phyloP scores from a whole-genome alignment of 352 stramenopile genomes.

The Phytophthora megakarya region DNA sequence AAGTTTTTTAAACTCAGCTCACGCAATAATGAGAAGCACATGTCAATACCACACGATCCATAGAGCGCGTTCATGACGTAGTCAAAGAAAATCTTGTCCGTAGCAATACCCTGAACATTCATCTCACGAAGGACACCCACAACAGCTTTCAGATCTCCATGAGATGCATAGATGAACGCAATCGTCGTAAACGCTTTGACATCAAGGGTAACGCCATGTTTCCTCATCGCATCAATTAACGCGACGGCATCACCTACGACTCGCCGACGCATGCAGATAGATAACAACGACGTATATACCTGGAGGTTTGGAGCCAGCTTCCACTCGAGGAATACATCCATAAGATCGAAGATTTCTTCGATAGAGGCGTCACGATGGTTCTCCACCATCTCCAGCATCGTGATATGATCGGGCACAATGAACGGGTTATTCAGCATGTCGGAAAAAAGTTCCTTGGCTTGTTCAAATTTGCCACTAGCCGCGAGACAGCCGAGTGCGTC shows the following conservation, averaged over 20 bases:
- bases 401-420: conserved; percentile 66
- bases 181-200: conserved; percentile 74
- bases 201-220: conserved; percentile 48
- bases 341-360: conserved; percentile 66
- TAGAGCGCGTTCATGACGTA: conserved; percentile 65
- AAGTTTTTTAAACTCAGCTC: conserved; percentile 51
- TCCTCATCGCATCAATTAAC: conserved; percentile 59
- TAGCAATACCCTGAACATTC: conserved; percentile 33
- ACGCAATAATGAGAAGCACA: conserved; percentile 73
- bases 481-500: conserved; percentile 75
- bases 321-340: conserved; percentile 73
- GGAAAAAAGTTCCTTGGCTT: conserved; percentile 66
- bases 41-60: conserved; percentile 62
- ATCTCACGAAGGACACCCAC: conserved; percentile 57
- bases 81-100: conserved; percentile 68
- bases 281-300: conserved; percentile 78
- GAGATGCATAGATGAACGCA: conserved; percentile 64
- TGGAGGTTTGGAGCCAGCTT: conserved; percentile 62
- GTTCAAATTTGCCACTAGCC: conserved; percentile 47
- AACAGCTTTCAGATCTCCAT: conserved; percentile 56
- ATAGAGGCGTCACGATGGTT: conserved; percentile 65
- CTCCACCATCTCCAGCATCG: conserved; percentile 81
- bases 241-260: conserved; percentile 60
- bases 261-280: conserved; percentile 63
- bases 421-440: conserved; percentile 63